These are phyloP conservation scores for Phialophora verrucosa DNA, from an alignment of 2,329 filamentous ascomycete species.

Conservation along the genomic window DNA sequence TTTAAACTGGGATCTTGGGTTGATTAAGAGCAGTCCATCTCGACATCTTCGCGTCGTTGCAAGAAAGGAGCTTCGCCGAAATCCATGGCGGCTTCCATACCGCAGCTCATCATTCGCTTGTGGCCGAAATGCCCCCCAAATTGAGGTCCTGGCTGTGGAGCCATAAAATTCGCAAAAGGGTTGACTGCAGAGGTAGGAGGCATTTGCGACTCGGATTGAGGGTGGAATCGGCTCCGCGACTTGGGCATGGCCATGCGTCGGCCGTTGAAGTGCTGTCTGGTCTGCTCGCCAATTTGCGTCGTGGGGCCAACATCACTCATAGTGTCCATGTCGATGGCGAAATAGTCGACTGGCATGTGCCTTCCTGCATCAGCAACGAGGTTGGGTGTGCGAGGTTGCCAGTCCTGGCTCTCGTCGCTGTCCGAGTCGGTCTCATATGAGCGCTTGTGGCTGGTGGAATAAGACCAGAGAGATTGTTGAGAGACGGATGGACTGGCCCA, in stretches of 20 bases:
- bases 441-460: constrained; percentile 49
- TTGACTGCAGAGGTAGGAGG: constrained; percentile 33
- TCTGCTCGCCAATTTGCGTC: constrained; percentile 29
- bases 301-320: constrained; percentile 36
- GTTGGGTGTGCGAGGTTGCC: constrained; percentile 36
- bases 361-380: constrained; percentile 34
- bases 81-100: constrained; percentile 46
- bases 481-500: constrained; percentile 48
- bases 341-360: constrained; percentile 37
- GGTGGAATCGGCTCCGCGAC: constrained; percentile 24
- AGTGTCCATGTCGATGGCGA: constrained; percentile 37
- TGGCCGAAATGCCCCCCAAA: constrained; percentile 40
- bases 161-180: constrained; percentile 34
- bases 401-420: constrained; percentile 44
- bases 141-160: constrained; percentile 29
- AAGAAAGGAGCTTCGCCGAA: constrained; percentile 56
- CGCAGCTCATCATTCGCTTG: constrained; percentile 42
- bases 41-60: constrained; percentile 49
- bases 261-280: constrained; percentile 24
- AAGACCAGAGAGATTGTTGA: constrained; percentile 47
- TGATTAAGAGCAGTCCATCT: constrained; percentile 46
- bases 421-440: constrained; percentile 48
- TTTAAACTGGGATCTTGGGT: background rate
- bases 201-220: constrained; percentile 25
- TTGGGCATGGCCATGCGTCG: constrained; percentile 38